Conservation (phyloP, 73 alveolate genomes). For the Loxodes magnus region DNA sequence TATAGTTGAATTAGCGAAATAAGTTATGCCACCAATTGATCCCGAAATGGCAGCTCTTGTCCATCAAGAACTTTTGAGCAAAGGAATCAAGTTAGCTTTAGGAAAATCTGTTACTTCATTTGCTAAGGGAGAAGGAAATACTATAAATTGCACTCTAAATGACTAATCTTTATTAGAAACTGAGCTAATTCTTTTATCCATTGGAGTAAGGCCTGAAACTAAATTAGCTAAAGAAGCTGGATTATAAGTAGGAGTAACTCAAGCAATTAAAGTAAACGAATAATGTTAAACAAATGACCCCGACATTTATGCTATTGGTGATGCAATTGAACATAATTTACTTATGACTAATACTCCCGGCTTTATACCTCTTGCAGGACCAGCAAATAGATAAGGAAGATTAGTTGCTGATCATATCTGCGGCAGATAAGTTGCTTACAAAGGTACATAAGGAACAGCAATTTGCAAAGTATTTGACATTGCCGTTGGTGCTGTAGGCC, state of each 20-base stretch:
- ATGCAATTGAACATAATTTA: slow-evolving; percentile 8
- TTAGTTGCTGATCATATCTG: slow-evolving; percentile 5
- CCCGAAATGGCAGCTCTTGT: no score
- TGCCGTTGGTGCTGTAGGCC: slow-evolving; percentile 4
- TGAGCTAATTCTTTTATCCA: slow-evolving; percentile 4
- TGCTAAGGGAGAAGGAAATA: no score
- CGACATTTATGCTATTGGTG: slow-evolving; percentile 7
- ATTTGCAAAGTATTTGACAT: no score
- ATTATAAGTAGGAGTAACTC: neutral
- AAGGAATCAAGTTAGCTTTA: slow-evolving; percentile 1
- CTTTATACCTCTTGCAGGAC: slow-evolving; percentile 13
- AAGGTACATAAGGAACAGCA: no score
- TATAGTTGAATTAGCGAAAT: no score
- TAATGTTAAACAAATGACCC: no score
- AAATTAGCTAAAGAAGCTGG: slow-evolving; percentile 6
- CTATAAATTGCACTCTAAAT: no score
- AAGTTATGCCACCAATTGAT: no score
- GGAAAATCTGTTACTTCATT: slow-evolving; percentile 1
- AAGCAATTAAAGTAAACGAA: no score
- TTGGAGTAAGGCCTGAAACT: slow-evolving; percentile 12
- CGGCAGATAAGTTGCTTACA: neutral
- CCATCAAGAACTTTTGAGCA: slow-evolving; percentile 1
- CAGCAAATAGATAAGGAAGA: slow-evolving; percentile 17
- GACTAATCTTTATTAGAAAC: neutral
- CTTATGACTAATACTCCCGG: neutral